Evolutionary conservation across 169 alveolate genomes (phyloP).

Genomic region (Plasmodium blacklocki): DNA sequence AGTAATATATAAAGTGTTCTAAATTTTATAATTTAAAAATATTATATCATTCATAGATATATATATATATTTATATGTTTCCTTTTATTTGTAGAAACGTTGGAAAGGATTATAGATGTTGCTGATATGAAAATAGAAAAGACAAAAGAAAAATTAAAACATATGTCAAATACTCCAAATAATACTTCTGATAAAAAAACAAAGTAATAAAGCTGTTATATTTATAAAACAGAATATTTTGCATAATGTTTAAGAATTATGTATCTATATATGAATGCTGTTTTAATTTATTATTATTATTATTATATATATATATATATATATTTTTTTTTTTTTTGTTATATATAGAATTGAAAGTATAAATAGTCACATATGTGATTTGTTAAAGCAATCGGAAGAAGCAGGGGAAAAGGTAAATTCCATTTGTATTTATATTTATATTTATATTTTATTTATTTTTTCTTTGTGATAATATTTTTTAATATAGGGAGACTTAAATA

Average conservation of each 20-base stretch:
- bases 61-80: constrained; percentile 11
- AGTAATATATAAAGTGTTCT: constrained; percentile 14
- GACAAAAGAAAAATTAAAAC: constrained; percentile 61
- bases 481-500: constrained; percentile 79
- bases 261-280: neutral
- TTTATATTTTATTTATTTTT: neutral
- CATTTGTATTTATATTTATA: neutral
- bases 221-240: neutral
- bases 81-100: constrained; percentile 16
- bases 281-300: neutral
- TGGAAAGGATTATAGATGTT: constrained; percentile 39
- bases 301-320: constrained; percentile 13
- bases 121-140: constrained; percentile 63
- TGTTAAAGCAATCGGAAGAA: constrained; percentile 80
- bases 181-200: constrained; percentile 75
- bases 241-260: neutral
- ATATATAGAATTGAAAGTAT: constrained; percentile 77
- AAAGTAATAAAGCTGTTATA: constrained; percentile 40
- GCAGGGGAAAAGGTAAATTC: constrained; percentile 79
- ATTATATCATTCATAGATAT: constrained; percentile 2
- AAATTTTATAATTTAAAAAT: no score
- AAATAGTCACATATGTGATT: constrained; percentile 78
- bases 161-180: constrained; percentile 68
- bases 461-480: neutral
- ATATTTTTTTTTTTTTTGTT: neutral